Evolutionary conservation across 495 filamentous ascomycete genomes (phyloP).

Genomic region (Lasiosphaeria hispida): DNA sequence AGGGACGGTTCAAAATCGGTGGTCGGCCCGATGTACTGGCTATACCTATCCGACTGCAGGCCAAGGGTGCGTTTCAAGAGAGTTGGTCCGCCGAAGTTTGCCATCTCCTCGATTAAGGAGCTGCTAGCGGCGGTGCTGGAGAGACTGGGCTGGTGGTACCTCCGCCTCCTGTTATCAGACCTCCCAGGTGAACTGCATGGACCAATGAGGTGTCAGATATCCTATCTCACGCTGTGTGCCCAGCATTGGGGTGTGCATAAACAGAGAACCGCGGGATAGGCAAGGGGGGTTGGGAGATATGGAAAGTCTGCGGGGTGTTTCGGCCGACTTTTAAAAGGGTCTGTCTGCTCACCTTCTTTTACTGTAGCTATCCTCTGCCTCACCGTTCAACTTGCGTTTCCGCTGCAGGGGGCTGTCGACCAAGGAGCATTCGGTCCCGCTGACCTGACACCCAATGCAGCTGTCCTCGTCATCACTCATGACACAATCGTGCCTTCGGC

Average conservation of each 20-base stretch:
- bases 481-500: conserved; percentile 84
- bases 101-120: conserved; percentile 59
- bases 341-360: conserved; percentile 54
- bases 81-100: conserved; percentile 58
- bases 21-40: conserved; percentile 64
- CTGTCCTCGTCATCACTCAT: conserved; percentile 69
- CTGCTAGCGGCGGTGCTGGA: conserved; percentile 53
- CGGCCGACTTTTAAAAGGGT: conserved; percentile 10
- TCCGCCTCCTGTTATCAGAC: conserved; percentile 51
- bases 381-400: conserved; percentile 69
- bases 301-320: conserved; percentile 23
- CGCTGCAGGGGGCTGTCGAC: conserved; percentile 64
- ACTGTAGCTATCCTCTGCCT: conserved; percentile 54
- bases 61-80: conserved; percentile 61
- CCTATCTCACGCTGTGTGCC: conserved; percentile 5
- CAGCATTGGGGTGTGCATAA: conserved; percentile 12
- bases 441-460: conserved; percentile 62
- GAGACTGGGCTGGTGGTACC: conserved; percentile 51
- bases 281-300: background rate
- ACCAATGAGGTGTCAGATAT: conserved; percentile 47
- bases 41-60: conserved; percentile 60
- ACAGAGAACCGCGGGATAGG: background rate
- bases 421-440: conserved; percentile 61
- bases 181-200: conserved; percentile 50
- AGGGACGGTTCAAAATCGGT: conserved; percentile 72